phyloP scores from a whole-genome alignment of 2,329 filamentous ascomycete species.

The Penicillium hesseltinei region DNA sequence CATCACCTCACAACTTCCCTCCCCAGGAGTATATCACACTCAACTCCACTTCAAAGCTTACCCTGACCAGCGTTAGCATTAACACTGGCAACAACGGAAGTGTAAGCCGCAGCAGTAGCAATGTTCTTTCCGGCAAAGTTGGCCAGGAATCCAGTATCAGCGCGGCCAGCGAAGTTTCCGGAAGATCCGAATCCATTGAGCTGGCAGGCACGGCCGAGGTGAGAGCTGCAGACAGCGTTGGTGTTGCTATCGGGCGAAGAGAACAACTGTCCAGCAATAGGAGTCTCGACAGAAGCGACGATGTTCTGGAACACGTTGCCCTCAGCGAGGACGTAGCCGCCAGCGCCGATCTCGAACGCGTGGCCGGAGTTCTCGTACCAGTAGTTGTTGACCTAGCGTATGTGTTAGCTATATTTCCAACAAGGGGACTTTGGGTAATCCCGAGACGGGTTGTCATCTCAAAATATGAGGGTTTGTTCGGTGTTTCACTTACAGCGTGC shows the following conservation, averaged over 20 bases:
- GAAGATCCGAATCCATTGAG: conserved; percentile 49
- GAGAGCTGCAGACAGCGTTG: conserved; percentile 44
- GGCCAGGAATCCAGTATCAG: conserved; percentile 50
- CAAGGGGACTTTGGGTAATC: no score
- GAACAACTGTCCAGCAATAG: conserved; percentile 43
- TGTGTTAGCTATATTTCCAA: background rate
- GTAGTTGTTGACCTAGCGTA: conserved; percentile 57
- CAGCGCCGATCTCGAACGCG: conserved; percentile 55
- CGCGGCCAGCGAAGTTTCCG: conserved; percentile 33
- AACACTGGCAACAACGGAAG: conserved; percentile 39
- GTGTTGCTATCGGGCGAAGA: conserved; percentile 33
- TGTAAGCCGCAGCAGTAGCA: conserved; percentile 44
- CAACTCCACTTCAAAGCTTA: conserved; percentile 34
- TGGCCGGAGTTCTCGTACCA: conserved; percentile 56
- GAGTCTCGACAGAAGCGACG: conserved; percentile 40
- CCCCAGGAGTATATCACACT: background rate
- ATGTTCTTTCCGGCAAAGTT: conserved; percentile 56
- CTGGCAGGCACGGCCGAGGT: conserved; percentile 53
- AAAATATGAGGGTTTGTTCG: no score
- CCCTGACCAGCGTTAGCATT: conserved; percentile 49
- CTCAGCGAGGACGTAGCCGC: conserved; percentile 53
- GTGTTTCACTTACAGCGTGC: conserved; percentile 43
- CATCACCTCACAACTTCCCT: background rate
- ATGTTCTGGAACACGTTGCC: conserved; percentile 61
- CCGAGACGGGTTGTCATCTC: no score